A percentile compares a stretch with the other conserved stretches of the same genome.
Conservation (phyloP, 1,284 basidiomycete genomes). For the Ganoderma resinaceum region DNA sequence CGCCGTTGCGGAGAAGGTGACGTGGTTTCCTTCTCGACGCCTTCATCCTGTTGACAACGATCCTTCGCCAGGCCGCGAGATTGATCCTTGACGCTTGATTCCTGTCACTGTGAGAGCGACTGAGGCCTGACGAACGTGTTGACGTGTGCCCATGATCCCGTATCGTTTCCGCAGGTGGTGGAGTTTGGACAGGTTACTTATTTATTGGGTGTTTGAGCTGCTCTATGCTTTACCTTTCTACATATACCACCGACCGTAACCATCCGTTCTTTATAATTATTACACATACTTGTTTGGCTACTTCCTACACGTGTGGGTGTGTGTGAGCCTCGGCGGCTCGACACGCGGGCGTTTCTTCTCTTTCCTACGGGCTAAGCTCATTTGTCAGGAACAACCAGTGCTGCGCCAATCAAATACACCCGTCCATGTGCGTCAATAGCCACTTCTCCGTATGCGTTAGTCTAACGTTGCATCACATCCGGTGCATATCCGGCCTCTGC, state of each 20-base stretch:
- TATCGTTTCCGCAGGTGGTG: not conserved
- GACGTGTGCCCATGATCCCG: not conserved
- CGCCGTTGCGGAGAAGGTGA: conserved; percentile 1
- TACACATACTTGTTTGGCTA: not conserved
- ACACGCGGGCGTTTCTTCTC: not conserved
- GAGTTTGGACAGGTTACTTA: not conserved
- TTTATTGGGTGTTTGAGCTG: not conserved
- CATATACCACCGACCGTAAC: not conserved
- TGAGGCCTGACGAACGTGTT: not conserved
- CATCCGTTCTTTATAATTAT: not conserved
- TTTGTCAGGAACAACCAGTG: not conserved
- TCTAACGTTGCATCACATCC: not conserved
- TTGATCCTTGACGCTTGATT: not conserved
- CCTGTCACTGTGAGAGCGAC: not conserved
- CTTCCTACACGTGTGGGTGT: not conserved
- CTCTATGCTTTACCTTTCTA: not conserved
- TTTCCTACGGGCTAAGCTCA: not conserved
- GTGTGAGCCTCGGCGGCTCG: not conserved
- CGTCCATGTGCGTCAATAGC: not conserved
- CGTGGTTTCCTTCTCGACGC: not conserved
- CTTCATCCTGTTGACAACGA: not conserved
- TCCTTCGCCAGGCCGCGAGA: not conserved
- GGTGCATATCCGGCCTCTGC: too few relatives aligned
- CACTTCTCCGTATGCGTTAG: not conserved
- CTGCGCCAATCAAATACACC: not conserved